These are phyloP conservation scores for Pistacia vera DNA, from an alignment of 345 rosid genomes.

Conservation along the genomic window DNA sequence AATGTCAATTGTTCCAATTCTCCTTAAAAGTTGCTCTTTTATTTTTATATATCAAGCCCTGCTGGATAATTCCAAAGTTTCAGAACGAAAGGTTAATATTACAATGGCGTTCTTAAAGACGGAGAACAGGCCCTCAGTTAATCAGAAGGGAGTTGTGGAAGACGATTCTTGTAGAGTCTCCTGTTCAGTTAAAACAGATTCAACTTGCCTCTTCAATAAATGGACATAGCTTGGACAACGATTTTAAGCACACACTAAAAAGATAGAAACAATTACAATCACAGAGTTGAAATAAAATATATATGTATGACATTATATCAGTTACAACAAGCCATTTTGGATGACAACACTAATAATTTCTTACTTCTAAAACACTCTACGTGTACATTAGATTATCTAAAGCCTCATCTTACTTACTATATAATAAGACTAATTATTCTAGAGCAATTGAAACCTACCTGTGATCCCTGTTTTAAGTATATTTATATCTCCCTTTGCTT, in stretches of 20 bases:
- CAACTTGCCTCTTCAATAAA: too few relatives aligned
- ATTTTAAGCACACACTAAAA: not conserved
- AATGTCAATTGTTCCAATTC: too few relatives aligned
- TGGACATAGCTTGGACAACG: too few relatives aligned
- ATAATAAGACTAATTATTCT: not conserved
- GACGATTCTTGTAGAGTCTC: too few relatives aligned
- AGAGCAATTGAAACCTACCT: constrained; percentile 15
- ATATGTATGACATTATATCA: not conserved
- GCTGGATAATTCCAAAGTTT: too few relatives aligned
- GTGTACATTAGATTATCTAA: not conserved
- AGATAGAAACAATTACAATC: not conserved
- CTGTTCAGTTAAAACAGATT: too few relatives aligned
- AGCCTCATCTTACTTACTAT: not conserved
- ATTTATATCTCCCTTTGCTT: constrained; percentile 8
- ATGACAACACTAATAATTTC: not conserved
- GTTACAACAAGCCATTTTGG: not conserved
- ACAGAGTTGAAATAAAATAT: not conserved
- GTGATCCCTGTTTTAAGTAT: constrained; percentile 2
- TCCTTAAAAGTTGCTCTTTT: too few relatives aligned
- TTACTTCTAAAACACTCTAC: not conserved
- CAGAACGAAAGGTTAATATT: too few relatives aligned
- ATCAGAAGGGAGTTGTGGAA: too few relatives aligned
- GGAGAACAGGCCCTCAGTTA: too few relatives aligned
- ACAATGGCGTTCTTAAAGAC: too few relatives aligned
- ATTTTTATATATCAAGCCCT: too few relatives aligned